Conservation (phyloP, 2,329 filamentous ascomycete species). For the Apiospora koreana region DNA sequence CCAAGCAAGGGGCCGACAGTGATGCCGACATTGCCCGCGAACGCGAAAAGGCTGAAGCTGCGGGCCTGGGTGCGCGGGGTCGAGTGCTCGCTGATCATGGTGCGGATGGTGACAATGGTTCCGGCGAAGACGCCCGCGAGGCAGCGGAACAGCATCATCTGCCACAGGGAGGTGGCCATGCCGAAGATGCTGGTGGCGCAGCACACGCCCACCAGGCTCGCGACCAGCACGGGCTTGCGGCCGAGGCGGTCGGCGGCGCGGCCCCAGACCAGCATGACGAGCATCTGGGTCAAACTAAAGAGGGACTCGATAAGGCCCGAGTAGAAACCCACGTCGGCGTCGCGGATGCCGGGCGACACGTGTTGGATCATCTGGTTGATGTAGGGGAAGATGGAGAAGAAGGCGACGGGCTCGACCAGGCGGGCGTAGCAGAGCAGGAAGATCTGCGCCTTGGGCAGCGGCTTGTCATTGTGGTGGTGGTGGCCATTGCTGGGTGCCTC, state of each 20-base stretch:
- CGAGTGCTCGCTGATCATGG: slow-evolving; percentile 76
- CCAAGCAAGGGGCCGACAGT: slow-evolving; percentile 71
- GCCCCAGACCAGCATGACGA: slow-evolving; percentile 78
- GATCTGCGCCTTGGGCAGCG: slow-evolving; percentile 66
- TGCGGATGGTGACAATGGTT: slow-evolving; percentile 71
- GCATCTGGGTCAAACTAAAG: slow-evolving; percentile 75
- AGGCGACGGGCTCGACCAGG: slow-evolving; percentile 75
- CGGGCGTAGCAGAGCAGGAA: slow-evolving; percentile 72
- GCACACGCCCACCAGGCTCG: slow-evolving; percentile 65
- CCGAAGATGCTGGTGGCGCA: slow-evolving; percentile 67
- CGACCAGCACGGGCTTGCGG: slow-evolving; percentile 71
- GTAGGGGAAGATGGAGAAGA: slow-evolving; percentile 81
- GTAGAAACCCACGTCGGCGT: slow-evolving; percentile 77
- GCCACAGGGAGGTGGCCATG: slow-evolving; percentile 63
- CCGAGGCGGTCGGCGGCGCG: slow-evolving; percentile 67
- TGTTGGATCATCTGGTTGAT: slow-evolving; percentile 75
- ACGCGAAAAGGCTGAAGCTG: slow-evolving; percentile 77
- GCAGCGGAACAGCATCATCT: slow-evolving; percentile 75
- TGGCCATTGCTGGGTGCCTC: neutral
- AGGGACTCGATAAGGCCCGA: slow-evolving; percentile 73
- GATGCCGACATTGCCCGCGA: slow-evolving; percentile 73
- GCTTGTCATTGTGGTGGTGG: slow-evolving; percentile 41
- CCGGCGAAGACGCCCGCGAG: slow-evolving; percentile 74
- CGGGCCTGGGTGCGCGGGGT: slow-evolving; percentile 69
- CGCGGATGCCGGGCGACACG: slow-evolving; percentile 57